Conservation (phyloP, 2,329 filamentous ascomycete genomes). For the Fusarium torreyae region DNA sequence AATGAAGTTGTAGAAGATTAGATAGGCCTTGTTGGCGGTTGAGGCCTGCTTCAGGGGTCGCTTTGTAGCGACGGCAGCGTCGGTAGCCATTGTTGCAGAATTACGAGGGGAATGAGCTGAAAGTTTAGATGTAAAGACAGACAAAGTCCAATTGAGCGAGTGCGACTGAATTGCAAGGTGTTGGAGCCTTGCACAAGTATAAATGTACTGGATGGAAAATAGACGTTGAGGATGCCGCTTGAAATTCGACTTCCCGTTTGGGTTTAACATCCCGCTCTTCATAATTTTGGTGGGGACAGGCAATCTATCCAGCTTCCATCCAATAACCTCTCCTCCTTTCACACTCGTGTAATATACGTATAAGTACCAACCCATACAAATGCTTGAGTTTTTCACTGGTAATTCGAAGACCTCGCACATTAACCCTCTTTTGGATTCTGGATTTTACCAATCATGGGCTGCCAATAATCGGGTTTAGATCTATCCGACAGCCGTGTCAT, state of each 20-base stretch:
- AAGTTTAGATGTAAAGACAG: not conserved
- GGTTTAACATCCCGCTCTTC: slow-evolving; percentile 31
- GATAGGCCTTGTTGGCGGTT: slow-evolving; percentile 74
- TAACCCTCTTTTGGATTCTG: too few species aligned
- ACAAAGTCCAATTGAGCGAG: not conserved
- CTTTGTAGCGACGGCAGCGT: slow-evolving; percentile 43
- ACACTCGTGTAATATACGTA: not conserved
- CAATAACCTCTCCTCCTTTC: not conserved
- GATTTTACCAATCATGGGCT: too few species aligned
- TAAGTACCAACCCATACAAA: not conserved
- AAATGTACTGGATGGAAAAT: slow-evolving; percentile 21
- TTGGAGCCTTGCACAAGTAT: not conserved
- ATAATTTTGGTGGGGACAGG: slow-evolving; percentile 20
- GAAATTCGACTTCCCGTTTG: slow-evolving; percentile 33
- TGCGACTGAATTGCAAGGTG: not conserved
- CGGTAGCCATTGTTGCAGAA: slow-evolving; percentile 41
- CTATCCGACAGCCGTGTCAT: not conserved
- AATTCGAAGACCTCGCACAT: not conserved
- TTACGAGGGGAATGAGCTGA: not conserved
- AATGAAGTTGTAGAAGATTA: slow-evolving; percentile 87
- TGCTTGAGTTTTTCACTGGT: not conserved
- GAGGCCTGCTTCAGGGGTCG: slow-evolving; percentile 49
- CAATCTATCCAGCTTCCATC: not conserved
- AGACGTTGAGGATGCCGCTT: slow-evolving; percentile 41
- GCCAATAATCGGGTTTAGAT: too few species aligned